Evolutionary conservation across 768 basidiomycete species (phyloP).

Genomic region (Rhizopogon vesiculosus): DNA sequence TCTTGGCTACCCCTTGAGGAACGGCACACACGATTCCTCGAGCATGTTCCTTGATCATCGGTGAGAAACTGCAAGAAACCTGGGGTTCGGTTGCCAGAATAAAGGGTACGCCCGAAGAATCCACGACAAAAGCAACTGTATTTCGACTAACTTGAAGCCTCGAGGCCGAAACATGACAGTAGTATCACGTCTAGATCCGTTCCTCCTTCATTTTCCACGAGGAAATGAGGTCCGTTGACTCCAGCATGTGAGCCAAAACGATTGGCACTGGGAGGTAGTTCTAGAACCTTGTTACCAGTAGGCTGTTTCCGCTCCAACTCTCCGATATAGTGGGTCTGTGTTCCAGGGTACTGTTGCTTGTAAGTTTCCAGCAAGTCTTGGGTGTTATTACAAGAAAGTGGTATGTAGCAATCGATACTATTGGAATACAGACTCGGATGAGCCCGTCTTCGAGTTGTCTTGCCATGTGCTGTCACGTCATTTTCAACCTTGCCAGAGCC

Average conservation of each 20-base stretch:
- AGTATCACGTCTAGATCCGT: too few relatives aligned
- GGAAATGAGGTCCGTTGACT: too few relatives aligned
- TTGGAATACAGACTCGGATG: too few relatives aligned
- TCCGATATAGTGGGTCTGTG: background rate
- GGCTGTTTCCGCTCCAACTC: background rate
- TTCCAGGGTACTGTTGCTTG: too few relatives aligned
- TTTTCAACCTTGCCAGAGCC: background rate
- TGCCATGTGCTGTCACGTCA: background rate
- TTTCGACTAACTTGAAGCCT: too few relatives aligned
- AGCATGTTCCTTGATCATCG: background rate
- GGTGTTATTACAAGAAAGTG: too few relatives aligned
- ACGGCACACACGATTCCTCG: background rate
- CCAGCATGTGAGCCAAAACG: background rate
- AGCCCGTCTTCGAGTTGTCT: too few relatives aligned
- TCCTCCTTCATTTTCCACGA: too few relatives aligned
- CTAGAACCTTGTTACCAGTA: background rate
- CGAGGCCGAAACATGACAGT: too few relatives aligned
- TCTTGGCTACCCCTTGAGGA: background rate
- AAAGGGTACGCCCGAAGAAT: too few relatives aligned
- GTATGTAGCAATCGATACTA: background rate
- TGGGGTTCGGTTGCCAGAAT: background rate
- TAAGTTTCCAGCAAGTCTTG: too few relatives aligned
- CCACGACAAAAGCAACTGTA: too few relatives aligned
- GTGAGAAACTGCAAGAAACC: background rate
- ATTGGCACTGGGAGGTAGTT: background rate